Base-by-base conservation (phyloP, 306 rosid species). In the Betula pendula region DNA sequence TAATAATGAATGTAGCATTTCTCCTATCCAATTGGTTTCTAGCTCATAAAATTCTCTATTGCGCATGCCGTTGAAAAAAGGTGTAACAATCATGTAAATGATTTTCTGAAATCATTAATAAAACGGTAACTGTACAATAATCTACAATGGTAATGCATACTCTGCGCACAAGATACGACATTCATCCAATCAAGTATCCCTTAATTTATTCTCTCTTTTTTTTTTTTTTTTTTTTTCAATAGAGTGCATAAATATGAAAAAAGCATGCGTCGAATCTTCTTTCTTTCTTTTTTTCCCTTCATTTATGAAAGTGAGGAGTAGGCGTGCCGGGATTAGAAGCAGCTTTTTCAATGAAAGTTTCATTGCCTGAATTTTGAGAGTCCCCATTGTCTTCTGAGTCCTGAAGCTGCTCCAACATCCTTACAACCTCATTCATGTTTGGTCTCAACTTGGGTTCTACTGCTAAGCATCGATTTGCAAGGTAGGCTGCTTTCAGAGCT, bases 371-470 rank as follows among this genome's bases (percentile, higher is more conserved):
- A 45, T 27, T 86, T 60, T 66, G 52, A 48, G 89, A 74, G 72
- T 71, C 76, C 42, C 42, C 77, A 25, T 31, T 43, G 53, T 77
- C 89, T 48, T 42, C 75, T 9, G 86, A 66, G 52, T 84, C 85
- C 77, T 78, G 96, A 85, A 96, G 88, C 29, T 84, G 90, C 47
- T 96, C 98, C 74, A 96, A 79, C 77, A 78, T 68, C 75, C 75
- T 83, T 40, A 96, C 97, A 25, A 92, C 94, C 4, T 90, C 88
- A 1, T 84, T 89, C 99, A 96, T 92, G 78, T 76, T 85, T 8
- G 98, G 98, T 75, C 99, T 89, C 27, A 78, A 78, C 80, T 86
- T 91, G 27, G 97, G 93, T 63, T 91, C 97, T 1, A 81, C 87
- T 0, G 93, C 81, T 31, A 96, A 63, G 81, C 99, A 96, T 76